These are phyloP conservation scores for Pilasporangium apinafurcum DNA, from an alignment of 352 stramenopile species.

Conservation along the genomic window DNA sequence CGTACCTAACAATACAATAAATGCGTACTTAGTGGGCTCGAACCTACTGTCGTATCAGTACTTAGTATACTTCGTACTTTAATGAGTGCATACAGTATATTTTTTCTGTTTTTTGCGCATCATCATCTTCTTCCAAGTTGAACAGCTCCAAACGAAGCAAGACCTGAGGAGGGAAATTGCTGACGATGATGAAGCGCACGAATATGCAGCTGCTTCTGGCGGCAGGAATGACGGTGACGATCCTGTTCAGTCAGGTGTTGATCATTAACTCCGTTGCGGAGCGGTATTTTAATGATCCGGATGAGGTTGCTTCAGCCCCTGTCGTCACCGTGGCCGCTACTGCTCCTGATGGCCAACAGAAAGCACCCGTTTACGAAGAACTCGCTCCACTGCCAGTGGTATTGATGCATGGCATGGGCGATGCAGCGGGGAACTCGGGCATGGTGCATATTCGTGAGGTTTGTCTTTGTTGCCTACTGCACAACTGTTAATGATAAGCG, in stretches of 20 bases:
- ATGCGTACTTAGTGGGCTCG: conserved; percentile 3
- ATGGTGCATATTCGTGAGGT: conserved; percentile 85
- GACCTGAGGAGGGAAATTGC: background rate
- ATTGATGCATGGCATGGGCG: conserved; percentile 93
- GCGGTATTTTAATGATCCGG: conserved; percentile 18
- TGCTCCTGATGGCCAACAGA: conserved; percentile 5
- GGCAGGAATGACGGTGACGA: conserved; percentile 18
- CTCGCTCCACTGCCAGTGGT: conserved; percentile 52
- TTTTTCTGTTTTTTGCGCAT: too few species aligned
- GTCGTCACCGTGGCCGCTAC: background rate
- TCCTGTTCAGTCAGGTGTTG: conserved; percentile 47
- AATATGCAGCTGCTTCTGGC: conserved; percentile 29
- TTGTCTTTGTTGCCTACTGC: background rate
- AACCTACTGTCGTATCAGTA: background rate
- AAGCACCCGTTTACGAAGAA: conserved; percentile 25
- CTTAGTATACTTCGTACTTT: conserved; percentile 3
- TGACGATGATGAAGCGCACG: conserved; percentile 12
- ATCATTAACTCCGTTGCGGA: conserved; percentile 34
- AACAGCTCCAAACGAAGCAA: conserved; percentile 12
- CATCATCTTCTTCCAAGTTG: conserved; percentile 14
- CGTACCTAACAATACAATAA: background rate
- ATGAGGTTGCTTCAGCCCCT: background rate
- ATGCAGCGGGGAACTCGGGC: conserved; percentile 86
- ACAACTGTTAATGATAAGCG: too few species aligned
- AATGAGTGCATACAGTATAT: background rate